A percentile compares a stretch with the other conserved stretches of the same genome.
Evolutionary conservation across 2,329 filamentous ascomycete genomes (phyloP).

Genomic region (Aspergillus sp.): DNA sequence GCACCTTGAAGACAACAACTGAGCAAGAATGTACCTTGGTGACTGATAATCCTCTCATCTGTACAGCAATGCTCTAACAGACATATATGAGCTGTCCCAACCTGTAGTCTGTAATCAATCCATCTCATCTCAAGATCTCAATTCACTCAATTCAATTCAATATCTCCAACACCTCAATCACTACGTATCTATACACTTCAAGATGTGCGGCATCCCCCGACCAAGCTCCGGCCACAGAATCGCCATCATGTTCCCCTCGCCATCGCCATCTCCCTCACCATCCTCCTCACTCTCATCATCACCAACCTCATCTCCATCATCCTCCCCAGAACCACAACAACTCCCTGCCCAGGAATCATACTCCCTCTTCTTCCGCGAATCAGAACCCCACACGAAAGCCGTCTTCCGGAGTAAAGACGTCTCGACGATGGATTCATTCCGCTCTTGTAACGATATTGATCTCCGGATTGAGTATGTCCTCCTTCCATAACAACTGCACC

Average conservation of each 20-base stretch:
- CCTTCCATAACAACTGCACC: not conserved
- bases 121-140: not conserved
- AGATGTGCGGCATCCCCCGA: constrained; percentile 49
- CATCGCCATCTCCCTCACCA: constrained; percentile 20
- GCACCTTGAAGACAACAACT: constrained; percentile 8
- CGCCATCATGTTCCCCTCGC: constrained; percentile 33
- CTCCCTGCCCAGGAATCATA: constrained; percentile 19
- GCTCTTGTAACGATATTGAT: constrained; percentile 21
- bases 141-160: not conserved
- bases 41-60: constrained; percentile 10
- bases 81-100: not conserved
- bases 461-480: constrained; percentile 35
- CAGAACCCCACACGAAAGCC: constrained; percentile 18
- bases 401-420: constrained; percentile 29
- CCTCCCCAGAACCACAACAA: not conserved
- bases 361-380: constrained; percentile 31
- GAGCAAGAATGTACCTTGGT: constrained; percentile 2
- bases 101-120: not conserved
- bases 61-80: not conserved
- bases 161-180: not conserved
- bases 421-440: constrained; percentile 21
- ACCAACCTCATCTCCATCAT: constrained; percentile 26
- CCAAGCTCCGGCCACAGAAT: constrained; percentile 44
- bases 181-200: not conserved
- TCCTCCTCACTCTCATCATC: constrained; percentile 24